Evolutionary conservation across 176 grass and related monocot genomes (phyloP), one percentile per base, ranked within the genome.

Genomic region (Avena sativa): DNA sequence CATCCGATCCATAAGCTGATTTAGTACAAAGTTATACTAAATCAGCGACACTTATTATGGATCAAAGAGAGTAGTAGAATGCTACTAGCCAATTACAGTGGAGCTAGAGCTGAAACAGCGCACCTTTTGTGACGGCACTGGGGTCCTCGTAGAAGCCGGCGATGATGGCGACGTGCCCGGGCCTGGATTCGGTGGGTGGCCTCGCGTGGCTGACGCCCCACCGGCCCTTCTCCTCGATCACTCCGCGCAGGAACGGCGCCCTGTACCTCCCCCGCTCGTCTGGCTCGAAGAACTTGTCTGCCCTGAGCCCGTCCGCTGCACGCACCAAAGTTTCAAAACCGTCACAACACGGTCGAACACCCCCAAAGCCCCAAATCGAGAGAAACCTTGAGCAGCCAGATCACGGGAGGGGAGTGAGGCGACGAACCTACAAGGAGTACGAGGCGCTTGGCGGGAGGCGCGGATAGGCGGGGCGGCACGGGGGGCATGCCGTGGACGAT

Each of bases 161-260:
- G 57, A 98, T 98, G 86, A 98, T 89, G 53, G 96, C 87, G 30
- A 98, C 91, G 23, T 98, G 96, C 0, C 93, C 96, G 0, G 96
- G 96, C 74, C 96, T 81, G 21, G 96, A 98, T 84, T 98, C 96
- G 1, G 91, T 98, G 71, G 96, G 96, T 47, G 96, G 96, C 49
- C 96, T 86, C n/a, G 96, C 96, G 64, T 98, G 96, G 62, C 93
- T 95, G 70, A 98, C 91, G 17, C 93, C 96, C 96, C 93, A 98
- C 47, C 96, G 85, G 0, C 96, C 96, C 81, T 85, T 93, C 81
- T 91, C 90, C 74, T 91, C 81, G 16, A 98, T 98, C 57, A 95
- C 87, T 47, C 93, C 89, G 48, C 95, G 92, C 83, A 98, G 80
- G 84, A 98, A 98, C 32, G 93, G 93, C 60, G 95, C 95, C 81